These are phyloP conservation scores for Arbutus unedo DNA, from an alignment of 148 eudicot genomes.

Conservation along the genomic window DNA sequence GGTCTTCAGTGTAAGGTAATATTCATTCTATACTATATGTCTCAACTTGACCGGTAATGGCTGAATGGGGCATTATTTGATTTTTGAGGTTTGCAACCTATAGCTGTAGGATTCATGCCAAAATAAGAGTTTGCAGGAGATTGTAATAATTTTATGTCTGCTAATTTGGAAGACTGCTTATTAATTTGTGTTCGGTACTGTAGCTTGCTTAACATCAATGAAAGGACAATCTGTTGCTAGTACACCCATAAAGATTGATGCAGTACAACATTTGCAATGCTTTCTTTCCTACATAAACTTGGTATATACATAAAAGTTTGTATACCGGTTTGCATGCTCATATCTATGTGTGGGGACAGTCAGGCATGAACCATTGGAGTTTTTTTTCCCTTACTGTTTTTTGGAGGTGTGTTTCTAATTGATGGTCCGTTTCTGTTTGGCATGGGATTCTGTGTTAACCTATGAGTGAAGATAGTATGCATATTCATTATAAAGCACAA, in stretches of 20 bases:
- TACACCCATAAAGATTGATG: background rate
- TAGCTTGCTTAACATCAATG: background rate
- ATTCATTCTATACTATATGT: background rate
- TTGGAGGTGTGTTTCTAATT: too few relatives aligned
- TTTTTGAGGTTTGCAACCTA: background rate
- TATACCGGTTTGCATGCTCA: background rate
- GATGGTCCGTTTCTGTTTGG: background rate
- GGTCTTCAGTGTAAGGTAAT: slow-evolving; percentile 41
- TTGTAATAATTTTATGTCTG: background rate
- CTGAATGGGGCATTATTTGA: background rate
- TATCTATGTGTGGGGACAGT: background rate
- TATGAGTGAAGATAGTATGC: background rate
- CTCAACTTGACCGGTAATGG: background rate
- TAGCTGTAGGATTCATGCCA: background rate
- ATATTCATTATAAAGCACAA: background rate
- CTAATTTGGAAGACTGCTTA: background rate
- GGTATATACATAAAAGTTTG: background rate
- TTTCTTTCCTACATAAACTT: background rate
- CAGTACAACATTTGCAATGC: background rate
- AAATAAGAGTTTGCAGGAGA: background rate
- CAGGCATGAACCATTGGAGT: background rate
- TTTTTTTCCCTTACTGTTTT: background rate
- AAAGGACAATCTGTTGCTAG: background rate
- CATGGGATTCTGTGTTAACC: background rate
- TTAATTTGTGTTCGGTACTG: background rate